Evolutionary conservation across 805 yeast species (phyloP).

Genomic region (Kazachstania viticola): DNA sequence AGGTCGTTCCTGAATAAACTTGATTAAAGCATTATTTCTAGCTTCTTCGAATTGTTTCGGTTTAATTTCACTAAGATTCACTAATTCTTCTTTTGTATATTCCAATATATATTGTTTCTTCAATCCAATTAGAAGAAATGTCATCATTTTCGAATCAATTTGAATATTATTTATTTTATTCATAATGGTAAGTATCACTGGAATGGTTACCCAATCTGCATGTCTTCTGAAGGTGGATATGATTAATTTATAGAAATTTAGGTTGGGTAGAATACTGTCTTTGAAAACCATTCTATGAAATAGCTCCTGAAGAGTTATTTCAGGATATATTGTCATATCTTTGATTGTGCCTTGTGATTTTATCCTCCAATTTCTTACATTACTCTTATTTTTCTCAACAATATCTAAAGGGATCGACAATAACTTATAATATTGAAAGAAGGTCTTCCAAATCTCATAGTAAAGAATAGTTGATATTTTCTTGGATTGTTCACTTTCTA

Average conservation of each 20-base stretch:
- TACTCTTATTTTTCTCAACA: conserved; percentile 7
- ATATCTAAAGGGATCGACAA: conserved; percentile 7
- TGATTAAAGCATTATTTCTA: too few relatives aligned
- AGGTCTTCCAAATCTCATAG: conserved; percentile 24
- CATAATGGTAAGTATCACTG: conserved; percentile 13
- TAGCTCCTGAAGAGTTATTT: conserved; percentile 6
- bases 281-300: conserved; percentile 10
- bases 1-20: too few relatives aligned
- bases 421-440: conserved; percentile 11
- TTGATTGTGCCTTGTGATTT: conserved; percentile 3
- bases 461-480: conserved; percentile 18
- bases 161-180: too few relatives aligned
- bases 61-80: too few relatives aligned
- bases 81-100: too few relatives aligned
- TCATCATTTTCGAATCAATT: too few relatives aligned
- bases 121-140: too few relatives aligned
- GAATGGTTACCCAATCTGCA: conserved; percentile 17
- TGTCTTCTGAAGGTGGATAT: conserved; percentile 11
- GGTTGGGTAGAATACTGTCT: conserved; percentile 16
- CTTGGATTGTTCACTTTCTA: conserved; percentile 4
- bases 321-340: conserved; percentile 8
- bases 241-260: conserved; percentile 8
- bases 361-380: conserved; percentile 8
- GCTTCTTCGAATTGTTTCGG: too few relatives aligned
- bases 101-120: too few relatives aligned